These are phyloP conservation scores for Amanita molliuscula DNA, from an alignment of 768 basidiomycete species.

Conservation along the genomic window DNA sequence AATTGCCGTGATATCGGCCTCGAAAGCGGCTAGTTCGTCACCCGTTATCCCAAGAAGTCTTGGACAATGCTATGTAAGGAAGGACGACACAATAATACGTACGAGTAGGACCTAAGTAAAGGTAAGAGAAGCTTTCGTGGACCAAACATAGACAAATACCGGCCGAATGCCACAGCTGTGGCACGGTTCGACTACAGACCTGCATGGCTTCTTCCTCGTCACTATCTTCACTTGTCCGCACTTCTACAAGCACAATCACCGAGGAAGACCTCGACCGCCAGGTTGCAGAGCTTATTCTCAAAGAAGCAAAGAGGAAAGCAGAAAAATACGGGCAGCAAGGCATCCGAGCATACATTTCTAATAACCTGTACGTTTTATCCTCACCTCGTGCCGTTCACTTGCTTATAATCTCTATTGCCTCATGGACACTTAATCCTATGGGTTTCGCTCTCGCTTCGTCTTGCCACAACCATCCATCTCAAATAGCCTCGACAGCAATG, in stretches of 20 bases:
- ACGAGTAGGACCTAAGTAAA: neutral
- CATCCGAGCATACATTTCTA: constrained; percentile 64
- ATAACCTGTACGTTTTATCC: constrained; percentile 30
- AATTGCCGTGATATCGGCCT: no score
- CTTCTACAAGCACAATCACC: constrained; percentile 64
- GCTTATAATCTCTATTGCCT: neutral
- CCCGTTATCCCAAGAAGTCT: neutral
- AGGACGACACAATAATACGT: no score
- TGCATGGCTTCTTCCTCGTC: constrained; percentile 29
- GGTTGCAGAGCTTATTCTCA: constrained; percentile 85
- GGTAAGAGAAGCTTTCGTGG: neutral
- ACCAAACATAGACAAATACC: neutral
- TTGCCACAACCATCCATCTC: neutral
- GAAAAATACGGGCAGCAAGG: constrained; percentile 70
- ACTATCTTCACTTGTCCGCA: constrained; percentile 73
- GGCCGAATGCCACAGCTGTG: neutral
- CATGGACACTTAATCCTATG: neutral
- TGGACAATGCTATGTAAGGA: neutral
- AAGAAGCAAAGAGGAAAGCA: constrained; percentile 89
- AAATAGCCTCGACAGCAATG: constrained; percentile 46
- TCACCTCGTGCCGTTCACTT: neutral
- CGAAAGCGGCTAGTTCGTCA: neutral
- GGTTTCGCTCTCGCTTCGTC: neutral
- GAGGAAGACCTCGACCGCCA: constrained; percentile 88
- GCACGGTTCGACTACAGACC: neutral